Base-by-base conservation (phyloP, 106 monocot genomes). In the Acanthochlamys bracteata region DNA sequence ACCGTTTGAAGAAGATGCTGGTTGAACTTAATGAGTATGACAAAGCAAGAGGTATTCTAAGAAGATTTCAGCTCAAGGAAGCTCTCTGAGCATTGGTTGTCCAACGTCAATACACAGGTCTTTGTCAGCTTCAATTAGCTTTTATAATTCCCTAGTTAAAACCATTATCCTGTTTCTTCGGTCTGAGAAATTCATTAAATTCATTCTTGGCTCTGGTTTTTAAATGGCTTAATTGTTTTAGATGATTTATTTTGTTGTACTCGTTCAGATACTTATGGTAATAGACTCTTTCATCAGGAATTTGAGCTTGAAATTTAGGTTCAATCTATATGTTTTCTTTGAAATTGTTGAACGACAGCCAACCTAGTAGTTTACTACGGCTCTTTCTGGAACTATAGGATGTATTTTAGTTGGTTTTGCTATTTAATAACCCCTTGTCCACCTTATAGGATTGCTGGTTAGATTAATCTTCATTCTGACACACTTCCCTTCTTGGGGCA, bases 1-100 rank as follows among this genome's bases (percentile, higher is more conserved):
- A 88, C 16, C 73, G 91, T 25, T 59, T 98, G 59, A 98, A 98
- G 69, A 77, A 80, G 41, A 88, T 91, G 69, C 56, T 98, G 72
- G 91, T 98, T 58, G 66, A 70, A 4, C 76, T 89, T 24, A 79
- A 82, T 72, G 82, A 89, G 56, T 89, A 85, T 69, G 85, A 84
- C 45, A 82, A 71, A 57, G 85, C 89, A 19, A 84, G 85, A 73
- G 76, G 60, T 12, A 76, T 89, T 13, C 64, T 82, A 51, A 85
- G 64, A 52, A 69, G 66, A 15, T 89, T 85, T 64, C 80, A 88
- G 39, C 74, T 88, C 60, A 84, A 73, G 73, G 83, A 88, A 66
- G 83, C 88, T 53, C 78, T 88, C 39, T 88, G 71, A 70, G 26
- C 39, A 42, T 23, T 59, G 17, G 20, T 59, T 63, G 14, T 64